Conservation (phyloP, 169 alveolate genomes). For the Plasmodium knowlesi region DNA sequence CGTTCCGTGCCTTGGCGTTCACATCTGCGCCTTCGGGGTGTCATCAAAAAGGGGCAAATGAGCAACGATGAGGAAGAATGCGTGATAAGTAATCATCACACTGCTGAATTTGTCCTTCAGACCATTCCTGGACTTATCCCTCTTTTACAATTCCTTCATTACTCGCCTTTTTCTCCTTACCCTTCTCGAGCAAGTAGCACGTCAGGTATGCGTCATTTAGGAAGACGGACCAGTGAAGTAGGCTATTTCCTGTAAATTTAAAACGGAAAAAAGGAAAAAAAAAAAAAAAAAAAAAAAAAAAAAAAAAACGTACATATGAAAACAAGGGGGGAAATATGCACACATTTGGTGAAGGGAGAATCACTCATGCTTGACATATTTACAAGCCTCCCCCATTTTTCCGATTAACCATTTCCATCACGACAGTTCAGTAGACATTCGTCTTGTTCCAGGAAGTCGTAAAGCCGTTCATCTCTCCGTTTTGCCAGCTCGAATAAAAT, state of each 20-base stretch:
- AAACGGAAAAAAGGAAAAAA: not conserved
- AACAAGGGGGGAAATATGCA: not conserved
- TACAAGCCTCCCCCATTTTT: not conserved
- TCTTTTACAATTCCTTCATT: not conserved
- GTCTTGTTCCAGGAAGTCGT: constrained; percentile 19
- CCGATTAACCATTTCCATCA: constrained; percentile 57
- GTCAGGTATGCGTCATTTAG: constrained; percentile 25
- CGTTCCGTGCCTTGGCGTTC: constrained; percentile 11
- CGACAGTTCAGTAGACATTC: constrained; percentile 13
- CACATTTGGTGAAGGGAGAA: not conserved
- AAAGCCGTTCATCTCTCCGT: constrained; percentile 21
- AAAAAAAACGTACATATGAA: not conserved
- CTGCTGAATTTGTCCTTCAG: not conserved
- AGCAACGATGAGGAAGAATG: not conserved
- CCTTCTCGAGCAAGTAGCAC: constrained; percentile 46
- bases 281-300: not conserved
- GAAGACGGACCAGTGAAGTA: constrained; percentile 71
- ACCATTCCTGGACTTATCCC: not conserved
- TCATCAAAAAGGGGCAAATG: not conserved
- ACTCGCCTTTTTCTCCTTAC: constrained; percentile 12
- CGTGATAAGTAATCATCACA: not conserved
- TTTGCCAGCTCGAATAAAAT: constrained; percentile 28
- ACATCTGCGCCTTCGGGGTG: constrained; percentile 28
- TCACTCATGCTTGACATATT: not conserved
- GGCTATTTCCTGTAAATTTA: constrained; percentile 32